A percentile compares a stretch with the other conserved stretches of the same genome.
Conservation (phyloP, 2,329 filamentous ascomycete species). For the Sarocladium brachiariae region DNA sequence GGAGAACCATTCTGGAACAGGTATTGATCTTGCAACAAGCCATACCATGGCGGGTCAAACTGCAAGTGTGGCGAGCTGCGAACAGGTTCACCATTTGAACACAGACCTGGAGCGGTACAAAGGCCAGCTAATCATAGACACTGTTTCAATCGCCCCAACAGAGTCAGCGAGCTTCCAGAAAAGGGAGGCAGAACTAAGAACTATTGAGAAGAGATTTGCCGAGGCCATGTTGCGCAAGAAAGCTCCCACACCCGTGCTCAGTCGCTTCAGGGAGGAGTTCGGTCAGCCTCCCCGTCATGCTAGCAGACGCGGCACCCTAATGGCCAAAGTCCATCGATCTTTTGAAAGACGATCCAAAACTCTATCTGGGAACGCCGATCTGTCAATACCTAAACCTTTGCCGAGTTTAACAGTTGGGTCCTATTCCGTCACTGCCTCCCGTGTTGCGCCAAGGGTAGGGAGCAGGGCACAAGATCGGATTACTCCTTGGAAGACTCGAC, state of each 20-base stretch:
- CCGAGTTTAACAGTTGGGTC: background rate
- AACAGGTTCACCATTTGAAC: constrained; percentile 12
- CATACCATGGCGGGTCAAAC: background rate
- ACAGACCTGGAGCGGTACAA: background rate
- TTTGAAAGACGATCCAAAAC: constrained; percentile 24
- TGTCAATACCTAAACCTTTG: background rate
- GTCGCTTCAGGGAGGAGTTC: constrained; percentile 37
- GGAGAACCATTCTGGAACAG: background rate
- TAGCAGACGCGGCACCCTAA: constrained; percentile 14
- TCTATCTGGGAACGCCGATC: constrained; percentile 11
- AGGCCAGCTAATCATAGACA: background rate
- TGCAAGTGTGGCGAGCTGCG: background rate
- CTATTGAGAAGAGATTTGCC: constrained; percentile 34
- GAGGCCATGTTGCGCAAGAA: constrained; percentile 24
- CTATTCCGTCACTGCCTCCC: too few species aligned
- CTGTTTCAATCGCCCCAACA: constrained; percentile 12
- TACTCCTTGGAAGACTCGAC: background rate
- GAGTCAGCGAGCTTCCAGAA: constrained; percentile 31
- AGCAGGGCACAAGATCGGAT: background rate
- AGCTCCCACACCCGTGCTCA: constrained; percentile 22
- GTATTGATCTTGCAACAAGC: background rate
- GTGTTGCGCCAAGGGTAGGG: too few species aligned
- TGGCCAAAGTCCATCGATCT: constrained; percentile 28
- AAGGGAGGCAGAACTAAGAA: constrained; percentile 30
- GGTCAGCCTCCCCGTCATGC: background rate